phyloP scores from a whole-genome alignment of 768 basidiomycete genomes.

The Lactarius sp. region DNA sequence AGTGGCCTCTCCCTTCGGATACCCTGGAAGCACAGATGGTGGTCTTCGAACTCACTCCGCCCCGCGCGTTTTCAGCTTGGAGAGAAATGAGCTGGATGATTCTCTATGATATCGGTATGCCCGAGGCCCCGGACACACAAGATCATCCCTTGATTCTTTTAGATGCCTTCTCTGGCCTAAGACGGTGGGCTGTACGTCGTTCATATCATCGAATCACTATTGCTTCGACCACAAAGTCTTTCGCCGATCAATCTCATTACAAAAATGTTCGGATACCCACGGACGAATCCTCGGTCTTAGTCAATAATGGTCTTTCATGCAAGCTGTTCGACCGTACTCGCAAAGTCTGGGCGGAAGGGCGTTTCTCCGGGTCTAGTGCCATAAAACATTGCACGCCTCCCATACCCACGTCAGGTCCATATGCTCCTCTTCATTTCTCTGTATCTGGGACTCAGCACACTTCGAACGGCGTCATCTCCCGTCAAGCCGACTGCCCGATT shows the following conservation, averaged over 20 bases:
- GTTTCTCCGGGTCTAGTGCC: not conserved
- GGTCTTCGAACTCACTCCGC: constrained; percentile 8
- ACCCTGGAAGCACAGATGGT: not conserved
- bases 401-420: not conserved
- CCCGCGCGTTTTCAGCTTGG: constrained; percentile 8
- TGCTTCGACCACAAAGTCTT: not conserved
- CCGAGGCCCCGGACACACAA: not conserved
- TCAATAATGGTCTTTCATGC: not conserved
- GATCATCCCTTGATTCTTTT: not conserved
- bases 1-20: constrained; percentile 2
- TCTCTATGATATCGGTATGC: constrained; percentile 8
- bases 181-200: not conserved
- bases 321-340: not conserved
- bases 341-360: not conserved
- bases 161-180: not conserved
- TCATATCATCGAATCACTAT: not conserved
- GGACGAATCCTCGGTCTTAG: not conserved
- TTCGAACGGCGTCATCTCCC: not conserved
- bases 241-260: not conserved
- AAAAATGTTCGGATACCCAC: not conserved
- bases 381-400: not conserved
- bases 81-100: constrained; percentile 5
- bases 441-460: not conserved
- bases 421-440: not conserved
- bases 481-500: constrained; percentile 27